These are phyloP conservation scores for Pichia sp. DNA, from an alignment of 1,139 yeast species.

Conservation along the genomic window DNA sequence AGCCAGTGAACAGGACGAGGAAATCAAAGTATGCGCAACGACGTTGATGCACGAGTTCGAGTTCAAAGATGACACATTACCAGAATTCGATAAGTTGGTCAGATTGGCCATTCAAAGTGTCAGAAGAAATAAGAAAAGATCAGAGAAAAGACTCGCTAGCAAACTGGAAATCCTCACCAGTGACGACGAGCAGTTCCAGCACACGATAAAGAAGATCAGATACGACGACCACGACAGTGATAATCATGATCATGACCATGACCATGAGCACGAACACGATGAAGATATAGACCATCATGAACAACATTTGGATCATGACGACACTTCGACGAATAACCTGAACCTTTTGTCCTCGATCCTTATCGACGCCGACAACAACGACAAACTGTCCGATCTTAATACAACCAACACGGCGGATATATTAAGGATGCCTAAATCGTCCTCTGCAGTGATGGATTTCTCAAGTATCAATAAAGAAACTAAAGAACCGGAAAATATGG, in stretches of 20 bases:
- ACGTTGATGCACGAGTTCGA: constrained; percentile 73
- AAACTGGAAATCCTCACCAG: constrained; percentile 16
- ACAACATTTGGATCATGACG: background rate
- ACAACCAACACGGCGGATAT: too few species aligned
- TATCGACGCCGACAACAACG: constrained; percentile 5
- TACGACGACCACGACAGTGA: background rate
- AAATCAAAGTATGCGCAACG: constrained; percentile 74
- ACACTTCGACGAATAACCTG: background rate
- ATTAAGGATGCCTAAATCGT: background rate
- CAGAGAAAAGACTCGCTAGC: constrained; percentile 35
- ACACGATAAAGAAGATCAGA: constrained; percentile 1
- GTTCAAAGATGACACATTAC: constrained; percentile 53
- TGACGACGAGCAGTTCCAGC: constrained; percentile 14
- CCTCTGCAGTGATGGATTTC: background rate
- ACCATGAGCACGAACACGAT: too few species aligned
- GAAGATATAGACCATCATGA: constrained; percentile 1
- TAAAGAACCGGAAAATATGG: constrained; percentile 13
- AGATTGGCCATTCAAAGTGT: constrained; percentile 90
- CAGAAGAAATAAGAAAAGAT: constrained; percentile 62
- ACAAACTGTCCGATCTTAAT: background rate
- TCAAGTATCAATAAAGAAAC: constrained; percentile 12
- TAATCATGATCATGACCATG: too few species aligned
- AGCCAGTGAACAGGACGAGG: constrained; percentile 90
- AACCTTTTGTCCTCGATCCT: constrained; percentile 4
- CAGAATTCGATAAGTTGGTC: constrained; percentile 85